These are phyloP conservation scores for Podospora australis DNA, from an alignment of 495 filamentous ascomycete species.

Conservation along the genomic window DNA sequence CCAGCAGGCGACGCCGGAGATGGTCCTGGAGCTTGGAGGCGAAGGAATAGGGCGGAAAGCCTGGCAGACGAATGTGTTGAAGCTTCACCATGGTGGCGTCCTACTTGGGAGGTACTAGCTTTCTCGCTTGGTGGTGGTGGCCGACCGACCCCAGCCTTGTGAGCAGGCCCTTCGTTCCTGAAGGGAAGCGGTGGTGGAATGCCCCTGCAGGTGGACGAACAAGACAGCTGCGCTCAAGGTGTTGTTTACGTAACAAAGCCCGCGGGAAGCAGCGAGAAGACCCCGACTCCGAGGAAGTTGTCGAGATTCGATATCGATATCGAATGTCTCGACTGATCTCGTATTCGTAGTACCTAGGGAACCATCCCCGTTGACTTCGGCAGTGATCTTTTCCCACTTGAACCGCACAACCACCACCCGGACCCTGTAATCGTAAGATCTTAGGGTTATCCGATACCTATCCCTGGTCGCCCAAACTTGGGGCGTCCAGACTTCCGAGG, in stretches of 20 bases:
- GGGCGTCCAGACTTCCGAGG: too few species aligned
- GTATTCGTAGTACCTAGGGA: too few species aligned
- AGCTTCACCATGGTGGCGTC: constrained; percentile 33
- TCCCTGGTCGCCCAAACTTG: too few species aligned
- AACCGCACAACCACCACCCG: too few species aligned
- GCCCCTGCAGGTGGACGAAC: not conserved
- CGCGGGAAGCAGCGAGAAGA: not conserved
- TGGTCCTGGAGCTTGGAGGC: constrained; percentile 38
- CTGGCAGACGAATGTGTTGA: constrained; percentile 63
- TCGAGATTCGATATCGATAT: too few species aligned
- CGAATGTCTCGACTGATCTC: too few species aligned
- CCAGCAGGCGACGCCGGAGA: constrained; percentile 26
- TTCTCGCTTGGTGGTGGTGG: not conserved
- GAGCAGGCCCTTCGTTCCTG: too few species aligned
- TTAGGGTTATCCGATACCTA: too few species aligned
- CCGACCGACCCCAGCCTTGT: too few species aligned
- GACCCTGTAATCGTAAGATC: too few species aligned
- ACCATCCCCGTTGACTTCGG: too few species aligned
- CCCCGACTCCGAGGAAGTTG: not conserved
- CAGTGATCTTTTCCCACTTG: too few species aligned
- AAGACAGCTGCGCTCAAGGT: not conserved
- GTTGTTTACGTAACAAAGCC: not conserved
- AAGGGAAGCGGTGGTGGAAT: not conserved
- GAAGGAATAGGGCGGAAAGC: constrained; percentile 32
- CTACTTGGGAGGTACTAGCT: not conserved